These are phyloP conservation scores for Saccharomycopsis fodiens DNA, from an alignment of 805 yeast genomes.

Conservation along the genomic window DNA sequence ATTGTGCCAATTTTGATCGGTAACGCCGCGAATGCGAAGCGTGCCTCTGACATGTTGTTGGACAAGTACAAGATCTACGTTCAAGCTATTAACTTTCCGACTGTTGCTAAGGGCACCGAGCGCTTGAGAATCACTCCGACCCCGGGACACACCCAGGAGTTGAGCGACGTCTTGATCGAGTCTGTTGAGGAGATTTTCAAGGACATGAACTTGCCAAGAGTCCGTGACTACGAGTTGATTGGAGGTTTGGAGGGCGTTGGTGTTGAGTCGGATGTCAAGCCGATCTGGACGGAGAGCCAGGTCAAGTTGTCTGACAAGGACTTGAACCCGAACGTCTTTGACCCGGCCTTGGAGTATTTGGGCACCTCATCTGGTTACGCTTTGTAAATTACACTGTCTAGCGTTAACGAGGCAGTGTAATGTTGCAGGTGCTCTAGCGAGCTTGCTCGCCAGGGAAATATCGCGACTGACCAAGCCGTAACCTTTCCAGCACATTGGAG, in stretches of 20 bases:
- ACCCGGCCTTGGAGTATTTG: conserved; percentile 54
- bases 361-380: conserved; percentile 62
- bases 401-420: not conserved
- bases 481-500: no score
- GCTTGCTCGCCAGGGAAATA: no score
- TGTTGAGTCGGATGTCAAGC: conserved; percentile 40
- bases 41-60: conserved; percentile 83
- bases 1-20: conserved; percentile 94
- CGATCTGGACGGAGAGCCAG: conserved; percentile 85
- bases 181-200: conserved; percentile 79
- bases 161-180: conserved; percentile 65
- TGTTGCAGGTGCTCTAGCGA: no score
- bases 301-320: conserved; percentile 54
- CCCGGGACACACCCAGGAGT: conserved; percentile 82
- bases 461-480: no score
- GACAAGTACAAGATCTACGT: conserved; percentile 83
- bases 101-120: conserved; percentile 93
- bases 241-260: conserved; percentile 97
- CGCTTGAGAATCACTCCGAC: conserved; percentile 98
- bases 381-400: conserved; percentile 6
- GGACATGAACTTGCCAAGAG: conserved; percentile 66
- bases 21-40: conserved; percentile 85
- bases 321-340: conserved; percentile 57
- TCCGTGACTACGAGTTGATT: conserved; percentile 61
- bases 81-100: conserved; percentile 97